Evolutionary conservation across 2,329 filamentous ascomycete genomes (phyloP).

Genomic region (Phyllosticta capitalensis): DNA sequence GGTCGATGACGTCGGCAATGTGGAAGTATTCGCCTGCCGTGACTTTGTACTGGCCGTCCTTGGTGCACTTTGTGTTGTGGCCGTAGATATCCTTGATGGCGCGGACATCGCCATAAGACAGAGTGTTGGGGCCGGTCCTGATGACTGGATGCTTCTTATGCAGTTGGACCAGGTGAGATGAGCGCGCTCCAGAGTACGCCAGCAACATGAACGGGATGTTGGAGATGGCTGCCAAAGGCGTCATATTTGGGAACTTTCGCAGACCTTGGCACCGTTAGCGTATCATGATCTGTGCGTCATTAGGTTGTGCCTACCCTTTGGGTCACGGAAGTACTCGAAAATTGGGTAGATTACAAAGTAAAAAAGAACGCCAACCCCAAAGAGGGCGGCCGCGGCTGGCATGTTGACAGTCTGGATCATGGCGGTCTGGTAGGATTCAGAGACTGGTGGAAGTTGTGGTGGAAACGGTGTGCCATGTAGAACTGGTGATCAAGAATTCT

Average conservation of each 20-base stretch:
- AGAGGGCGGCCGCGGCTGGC: conserved; percentile 19
- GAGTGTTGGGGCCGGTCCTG: conserved; percentile 22
- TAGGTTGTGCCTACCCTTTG: conserved; percentile 26
- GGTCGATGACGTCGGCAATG: conserved; percentile 30
- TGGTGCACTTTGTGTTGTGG: conserved; percentile 15
- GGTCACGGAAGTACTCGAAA: conserved; percentile 36
- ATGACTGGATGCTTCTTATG: conserved; percentile 40
- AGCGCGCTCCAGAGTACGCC: conserved; percentile 36
- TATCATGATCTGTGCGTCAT: neutral
- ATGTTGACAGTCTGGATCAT: neutral
- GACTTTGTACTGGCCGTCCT: conserved; percentile 22
- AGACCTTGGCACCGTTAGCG: conserved; percentile 23
- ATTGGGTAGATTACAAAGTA: conserved; percentile 35
- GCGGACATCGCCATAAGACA: conserved; percentile 23
- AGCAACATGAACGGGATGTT: conserved; percentile 40
- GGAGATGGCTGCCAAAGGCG: conserved; percentile 37
- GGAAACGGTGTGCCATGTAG: neutral
- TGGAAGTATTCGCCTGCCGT: conserved; percentile 42
- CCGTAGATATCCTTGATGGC: conserved; percentile 32
- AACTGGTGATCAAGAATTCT: too few species aligned
- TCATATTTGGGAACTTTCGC: conserved; percentile 40
- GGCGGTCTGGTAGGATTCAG: neutral
- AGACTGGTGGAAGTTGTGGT: neutral
- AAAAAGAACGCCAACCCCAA: conserved; percentile 18
- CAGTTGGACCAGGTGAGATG: conserved; percentile 32